Evolutionary conservation across 192 early-diverging fungal species (phyloP).

Genomic region (Coemansia sp.): DNA sequence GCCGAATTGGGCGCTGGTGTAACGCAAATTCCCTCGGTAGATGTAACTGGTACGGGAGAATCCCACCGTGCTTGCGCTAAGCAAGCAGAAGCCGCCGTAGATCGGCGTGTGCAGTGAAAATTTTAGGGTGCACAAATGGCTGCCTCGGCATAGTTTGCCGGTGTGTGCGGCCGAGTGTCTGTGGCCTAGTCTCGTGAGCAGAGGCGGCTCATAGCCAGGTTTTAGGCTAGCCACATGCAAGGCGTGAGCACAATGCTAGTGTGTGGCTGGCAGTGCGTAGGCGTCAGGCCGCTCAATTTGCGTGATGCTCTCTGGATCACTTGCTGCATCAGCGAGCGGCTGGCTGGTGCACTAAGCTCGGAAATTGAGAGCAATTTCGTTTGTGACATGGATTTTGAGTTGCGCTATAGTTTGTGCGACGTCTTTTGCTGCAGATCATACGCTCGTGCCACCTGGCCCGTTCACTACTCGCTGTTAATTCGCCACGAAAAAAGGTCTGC

Average conservation of each 20-base stretch:
- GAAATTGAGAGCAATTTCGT: neutral
- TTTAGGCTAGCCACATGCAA: slow-evolving; percentile 3
- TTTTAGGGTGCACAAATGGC: neutral
- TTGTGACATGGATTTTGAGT: neutral
- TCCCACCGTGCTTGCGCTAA: neutral
- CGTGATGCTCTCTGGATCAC: neutral
- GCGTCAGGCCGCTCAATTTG: slow-evolving; percentile 7
- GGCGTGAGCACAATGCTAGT: neutral
- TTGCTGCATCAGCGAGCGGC: neutral
- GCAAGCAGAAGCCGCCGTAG: neutral
- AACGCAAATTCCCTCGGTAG: neutral
- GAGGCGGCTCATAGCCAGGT: neutral
- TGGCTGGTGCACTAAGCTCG: neutral
- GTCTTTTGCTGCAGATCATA: neutral
- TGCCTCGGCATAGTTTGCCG: neutral
- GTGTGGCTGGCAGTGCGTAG: neutral
- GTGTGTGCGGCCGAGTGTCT: neutral
- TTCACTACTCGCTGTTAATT: neutral
- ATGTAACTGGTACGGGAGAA: slow-evolving; percentile 1
- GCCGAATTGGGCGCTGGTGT: neutral
- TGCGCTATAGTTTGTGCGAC: neutral
- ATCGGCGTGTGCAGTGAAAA: neutral
- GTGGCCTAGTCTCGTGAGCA: neutral
- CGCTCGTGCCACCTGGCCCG: neutral
- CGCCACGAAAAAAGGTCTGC: neutral